These are phyloP conservation scores for Moniliophthora roreri DNA, from an alignment of 1,284 basidiomycete species.

Conservation along the genomic window DNA sequence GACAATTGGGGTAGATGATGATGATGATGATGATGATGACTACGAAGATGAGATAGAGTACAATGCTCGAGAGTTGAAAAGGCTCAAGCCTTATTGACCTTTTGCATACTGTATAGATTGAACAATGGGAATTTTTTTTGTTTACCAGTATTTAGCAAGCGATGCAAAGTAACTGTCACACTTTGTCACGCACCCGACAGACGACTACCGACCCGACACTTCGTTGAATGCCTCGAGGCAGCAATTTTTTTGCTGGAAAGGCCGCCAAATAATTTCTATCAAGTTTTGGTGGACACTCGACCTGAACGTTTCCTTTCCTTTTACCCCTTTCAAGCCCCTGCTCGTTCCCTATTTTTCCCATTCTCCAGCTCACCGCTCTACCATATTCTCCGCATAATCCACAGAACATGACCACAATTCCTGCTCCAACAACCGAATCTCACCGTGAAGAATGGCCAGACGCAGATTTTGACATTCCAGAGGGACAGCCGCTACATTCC, in stretches of 20 bases:
- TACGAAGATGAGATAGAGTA: conserved; percentile 60
- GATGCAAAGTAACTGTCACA: too few relatives aligned
- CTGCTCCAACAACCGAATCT: conserved; percentile 52
- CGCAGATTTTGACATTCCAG: conserved; percentile 80
- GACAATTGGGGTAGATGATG: conserved; percentile 25
- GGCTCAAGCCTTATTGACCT: conserved; percentile 62
- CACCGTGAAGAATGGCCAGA: conserved; percentile 78
- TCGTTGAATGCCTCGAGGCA: background rate
- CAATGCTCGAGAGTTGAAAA: conserved; percentile 55
- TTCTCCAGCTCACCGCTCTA: conserved; percentile 5
- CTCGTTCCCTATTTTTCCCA: conserved; percentile 6
- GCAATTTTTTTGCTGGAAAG: background rate
- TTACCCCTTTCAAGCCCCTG: conserved; percentile 16
- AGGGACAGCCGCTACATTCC: conserved; percentile 63
- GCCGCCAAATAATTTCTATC: conserved; percentile 4
- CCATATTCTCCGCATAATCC: conserved; percentile 20
- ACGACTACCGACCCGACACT: too few relatives aligned
- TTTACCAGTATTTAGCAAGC: too few relatives aligned
- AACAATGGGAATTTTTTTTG: background rate
- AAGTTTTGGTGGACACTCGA: conserved; percentile 8
- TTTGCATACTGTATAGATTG: conserved; percentile 7
- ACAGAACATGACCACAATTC: conserved; percentile 54
- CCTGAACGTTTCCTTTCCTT: conserved; percentile 20
- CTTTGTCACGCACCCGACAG: too few relatives aligned
- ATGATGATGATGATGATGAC: conserved; percentile 31